A percentile compares a stretch with the other conserved stretches of the same genome.
Conservation (phyloP, 2,329 filamentous ascomycete genomes). For the Epichloe festucae region DNA sequence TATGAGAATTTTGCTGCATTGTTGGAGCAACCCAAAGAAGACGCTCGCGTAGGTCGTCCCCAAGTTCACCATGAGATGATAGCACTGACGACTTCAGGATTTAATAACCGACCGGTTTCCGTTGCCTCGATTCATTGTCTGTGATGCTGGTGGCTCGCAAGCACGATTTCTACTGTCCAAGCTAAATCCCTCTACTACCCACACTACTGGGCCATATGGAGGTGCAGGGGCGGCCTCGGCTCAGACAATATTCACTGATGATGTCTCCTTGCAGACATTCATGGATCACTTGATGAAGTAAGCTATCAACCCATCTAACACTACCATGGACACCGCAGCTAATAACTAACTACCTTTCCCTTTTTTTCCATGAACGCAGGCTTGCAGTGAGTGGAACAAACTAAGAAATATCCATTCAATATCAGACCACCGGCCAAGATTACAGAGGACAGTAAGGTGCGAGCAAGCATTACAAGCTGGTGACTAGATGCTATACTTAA, state of each 20-base stretch:
- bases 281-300: conserved; percentile 99
- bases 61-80: background rate
- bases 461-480: background rate
- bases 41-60: conserved; percentile 61
- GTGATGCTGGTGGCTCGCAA: conserved; percentile 94
- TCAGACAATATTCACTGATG: conserved; percentile 98
- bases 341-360: conserved; percentile 9
- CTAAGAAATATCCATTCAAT: conserved; percentile 18
- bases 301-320: conserved; percentile 16
- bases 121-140: conserved; percentile 96
- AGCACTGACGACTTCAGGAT: conserved; percentile 44
- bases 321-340: background rate
- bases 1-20: conserved; percentile 91
- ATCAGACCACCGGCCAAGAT: too few species aligned
- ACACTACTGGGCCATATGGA: conserved; percentile 85
- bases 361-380: conserved; percentile 18
- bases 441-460: background rate
- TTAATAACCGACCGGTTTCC: conserved; percentile 96
- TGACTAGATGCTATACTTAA: background rate
- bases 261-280: conserved; percentile 94
- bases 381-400: conserved; percentile 53
- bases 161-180: conserved; percentile 94
- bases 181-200: conserved; percentile 93
- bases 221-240: conserved; percentile 74
- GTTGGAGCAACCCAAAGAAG: conserved; percentile 88